Base-by-base conservation (phyloP, 352 stramenopile genomes). In the Globisporangium rhizosaccharum region DNA sequence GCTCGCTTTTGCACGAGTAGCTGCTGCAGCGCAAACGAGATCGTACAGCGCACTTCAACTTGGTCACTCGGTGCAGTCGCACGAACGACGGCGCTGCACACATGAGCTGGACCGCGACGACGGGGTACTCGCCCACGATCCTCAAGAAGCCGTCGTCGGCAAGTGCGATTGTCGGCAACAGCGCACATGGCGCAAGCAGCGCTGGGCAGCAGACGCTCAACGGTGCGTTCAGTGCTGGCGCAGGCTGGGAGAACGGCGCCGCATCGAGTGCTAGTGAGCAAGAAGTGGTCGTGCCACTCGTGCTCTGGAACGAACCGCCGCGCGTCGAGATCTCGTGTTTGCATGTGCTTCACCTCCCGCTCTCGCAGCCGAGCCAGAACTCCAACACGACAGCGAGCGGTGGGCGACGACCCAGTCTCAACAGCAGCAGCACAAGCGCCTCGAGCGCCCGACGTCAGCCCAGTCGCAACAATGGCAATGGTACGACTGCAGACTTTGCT, bases 351-450 rank as follows among this genome's bases (percentile, higher is more conserved):
- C 70, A 80, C 50, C 66, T 92, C n/a, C 82, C 82, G 0, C 65
- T 73, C 37, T 78, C 76, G 3, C 73, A 85, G 66, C 76, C 79
- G n/a, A 88, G 79, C 61, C 77, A 87, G 62, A 85, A 85, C 62
- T 79, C 81, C 49, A 84, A 63, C 41, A 72, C 68, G 23, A 45
- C 73, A 51, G 60, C 68, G 51, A 74, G 70, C 42, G 60, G 75
- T 44, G 53, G 56, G 15, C 59, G 53, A 12, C 39, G 41, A 65
- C 53, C 53, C 25, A 17, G 25, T n/a, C 51, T 39, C 48, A 51
- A 9, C 26, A 44, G 39, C 53, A 48, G 12, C 8, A 44, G 14
- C 28, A 44, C n/a, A 28, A 58, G 26, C 20, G 45, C n/a, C 12
- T 49, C 33, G 14, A 49, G 25, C 20, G 20, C 17, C 42, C 51